Base-by-base conservation (phyloP, 768 basidiomycete species). In the Phanerochaete carnosa region DNA sequence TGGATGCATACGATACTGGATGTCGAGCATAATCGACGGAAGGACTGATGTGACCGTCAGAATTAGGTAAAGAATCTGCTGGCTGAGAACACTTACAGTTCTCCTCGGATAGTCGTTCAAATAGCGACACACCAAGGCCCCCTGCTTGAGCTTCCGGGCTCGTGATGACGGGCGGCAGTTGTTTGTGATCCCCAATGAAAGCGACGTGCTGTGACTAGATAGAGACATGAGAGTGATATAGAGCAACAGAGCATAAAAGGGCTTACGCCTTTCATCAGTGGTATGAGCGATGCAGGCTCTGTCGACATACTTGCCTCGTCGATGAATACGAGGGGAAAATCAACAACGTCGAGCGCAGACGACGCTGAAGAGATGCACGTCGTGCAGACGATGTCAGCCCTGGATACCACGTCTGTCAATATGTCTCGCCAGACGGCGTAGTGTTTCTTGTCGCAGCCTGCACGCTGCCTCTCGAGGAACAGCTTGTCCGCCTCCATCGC, bases 251-350 rank as follows among this genome's bases (percentile, higher is more conserved):
- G 66, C 55, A 55, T 32, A 61, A 55, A 26, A 33, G 32, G 37
- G 19, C 53, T 59, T 77, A 94, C 92, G 11, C 95, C 95, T 83
- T 92, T 94, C 90, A 94, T 96, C 45, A 98, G 76, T 0, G 95
- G 93, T 65, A 98, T 89, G 58, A 96, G 76, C 22, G 93, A 90
- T 25, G 93, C 88, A 12, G 95, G 94, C 73, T 98, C 95, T 2
- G 94, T 96, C 32, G 92, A 94, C 94, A 97, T 96, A 8, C 92
- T 93, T 1, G 95, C 95, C 73, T 98, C 95, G 69, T 98, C 95
- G 15, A 97, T 74, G 67, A 96, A 95, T 1, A 97, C 94, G 32
- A 96, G 84, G 2, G 95, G 95, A 68, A 97, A 95, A 70, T 97
- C 95, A 19, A 86, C 79, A 7, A 88, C 82, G 61, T 85, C 84